Conservation (phyloP, 768 basidiomycete species). For the Lactifluus piperatus region DNA sequence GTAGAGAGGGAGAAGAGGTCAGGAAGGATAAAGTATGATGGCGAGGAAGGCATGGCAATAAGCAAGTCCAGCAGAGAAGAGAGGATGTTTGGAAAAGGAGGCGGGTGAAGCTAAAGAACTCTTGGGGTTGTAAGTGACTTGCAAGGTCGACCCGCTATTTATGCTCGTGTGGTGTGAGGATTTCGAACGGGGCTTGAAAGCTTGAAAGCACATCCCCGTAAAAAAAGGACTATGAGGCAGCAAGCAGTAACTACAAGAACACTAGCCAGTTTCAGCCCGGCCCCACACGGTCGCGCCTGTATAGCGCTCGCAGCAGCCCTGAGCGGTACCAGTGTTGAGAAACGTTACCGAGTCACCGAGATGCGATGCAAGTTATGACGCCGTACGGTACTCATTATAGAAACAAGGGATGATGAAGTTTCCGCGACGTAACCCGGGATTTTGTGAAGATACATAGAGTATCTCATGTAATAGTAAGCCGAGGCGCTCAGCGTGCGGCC, state of each 20-base stretch:
- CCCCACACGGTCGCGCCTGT: background rate
- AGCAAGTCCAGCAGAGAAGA: background rate
- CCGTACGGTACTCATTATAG: too few species aligned
- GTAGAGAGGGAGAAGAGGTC: constrained; percentile 41
- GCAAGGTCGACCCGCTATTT: background rate
- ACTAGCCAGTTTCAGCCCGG: constrained; percentile 8
- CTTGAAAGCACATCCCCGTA: constrained; percentile 2
- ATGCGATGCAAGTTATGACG: too few species aligned
- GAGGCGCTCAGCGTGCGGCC: background rate
- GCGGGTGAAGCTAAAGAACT: background rate
- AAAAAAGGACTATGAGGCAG: background rate
- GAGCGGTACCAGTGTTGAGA: too few species aligned
- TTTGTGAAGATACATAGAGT: background rate
- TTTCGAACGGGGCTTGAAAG: background rate
- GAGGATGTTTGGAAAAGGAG: background rate
- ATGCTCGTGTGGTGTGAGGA: background rate
- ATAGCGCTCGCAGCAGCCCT: too few species aligned
- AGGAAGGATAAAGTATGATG: constrained; percentile 39
- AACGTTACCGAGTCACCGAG: too few species aligned
- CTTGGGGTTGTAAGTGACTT: background rate
- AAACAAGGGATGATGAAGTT: too few species aligned
- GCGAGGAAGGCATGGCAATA: constrained; percentile 7
- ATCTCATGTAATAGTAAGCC: background rate
- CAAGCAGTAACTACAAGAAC: too few species aligned
- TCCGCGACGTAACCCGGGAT: background rate